Conservation (phyloP, 2,329 filamentous ascomycete genomes). For the Lachnellula suecica region DNA sequence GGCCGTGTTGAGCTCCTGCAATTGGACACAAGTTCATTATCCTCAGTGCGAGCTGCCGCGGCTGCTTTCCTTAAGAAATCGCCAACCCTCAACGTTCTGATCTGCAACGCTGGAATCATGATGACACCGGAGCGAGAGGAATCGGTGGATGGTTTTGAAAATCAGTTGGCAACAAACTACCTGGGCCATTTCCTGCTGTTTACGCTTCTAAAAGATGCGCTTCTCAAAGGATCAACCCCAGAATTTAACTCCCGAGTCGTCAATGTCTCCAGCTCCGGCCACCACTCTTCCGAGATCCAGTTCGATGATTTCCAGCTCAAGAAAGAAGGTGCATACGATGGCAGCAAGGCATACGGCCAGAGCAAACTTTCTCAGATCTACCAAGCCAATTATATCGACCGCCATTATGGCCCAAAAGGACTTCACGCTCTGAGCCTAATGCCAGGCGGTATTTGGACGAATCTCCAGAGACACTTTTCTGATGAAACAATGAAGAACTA, state of each 20-base stretch:
- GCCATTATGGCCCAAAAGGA: conserved; percentile 39
- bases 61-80: conserved; percentile 29
- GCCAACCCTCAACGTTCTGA: conserved; percentile 32
- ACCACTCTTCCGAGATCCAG: conserved; percentile 43
- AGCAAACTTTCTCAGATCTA: conserved; percentile 47
- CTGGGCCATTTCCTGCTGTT: conserved; percentile 55
- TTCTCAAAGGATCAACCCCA: conserved; percentile 40
- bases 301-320: conserved; percentile 27
- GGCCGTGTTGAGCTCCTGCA: conserved; percentile 33
- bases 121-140: conserved; percentile 27
- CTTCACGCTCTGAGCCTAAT: conserved; percentile 42
- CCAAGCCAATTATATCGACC: conserved; percentile 46
- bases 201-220: conserved; percentile 43
- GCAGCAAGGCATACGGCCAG: conserved; percentile 40
- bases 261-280: conserved; percentile 42
- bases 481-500: conserved; percentile 4
- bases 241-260: conserved; percentile 47
- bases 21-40: conserved; percentile 35
- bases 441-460: conserved; percentile 39
- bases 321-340: conserved; percentile 38
- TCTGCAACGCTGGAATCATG: conserved; percentile 29
- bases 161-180: conserved; percentile 52
- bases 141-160: conserved; percentile 49
- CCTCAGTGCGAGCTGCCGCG: conserved; percentile 33
- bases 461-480: conserved; percentile 32